A percentile compares a stretch with the other conserved stretches of the same genome.
Evolutionary conservation across 805 yeast genomes (phyloP).

Genomic region (Nakazawaea pomicola): DNA sequence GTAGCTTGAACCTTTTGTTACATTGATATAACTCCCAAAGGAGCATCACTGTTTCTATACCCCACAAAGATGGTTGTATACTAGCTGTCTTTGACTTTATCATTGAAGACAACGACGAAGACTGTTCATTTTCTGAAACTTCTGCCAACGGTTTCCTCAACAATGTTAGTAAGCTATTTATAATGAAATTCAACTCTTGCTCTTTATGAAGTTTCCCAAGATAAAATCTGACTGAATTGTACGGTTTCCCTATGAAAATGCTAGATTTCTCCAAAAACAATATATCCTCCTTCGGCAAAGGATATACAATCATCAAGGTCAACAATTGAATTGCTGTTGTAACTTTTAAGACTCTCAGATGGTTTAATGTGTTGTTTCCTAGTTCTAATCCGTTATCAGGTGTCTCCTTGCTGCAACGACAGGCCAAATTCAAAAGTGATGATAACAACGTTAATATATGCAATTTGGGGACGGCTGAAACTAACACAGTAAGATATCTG

Average conservation of each 20-base stretch:
- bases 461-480: slow-evolving; percentile 42
- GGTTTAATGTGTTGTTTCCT: slow-evolving; percentile 26
- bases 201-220: slow-evolving; percentile 51
- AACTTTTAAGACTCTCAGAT: slow-evolving; percentile 42
- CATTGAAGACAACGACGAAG: slow-evolving; percentile 18
- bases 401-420: slow-evolving; percentile 41
- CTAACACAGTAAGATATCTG: slow-evolving; percentile 52
- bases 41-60: slow-evolving; percentile 54
- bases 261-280: slow-evolving; percentile 30
- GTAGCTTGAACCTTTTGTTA: slow-evolving; percentile 49
- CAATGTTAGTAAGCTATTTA: slow-evolving; percentile 41
- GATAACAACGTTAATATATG: slow-evolving; percentile 51
- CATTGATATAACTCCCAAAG: slow-evolving; percentile 77
- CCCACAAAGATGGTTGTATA: slow-evolving; percentile 36
- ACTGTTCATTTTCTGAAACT: slow-evolving; percentile 16
- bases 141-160: slow-evolving; percentile 39
- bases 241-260: slow-evolving; percentile 28
- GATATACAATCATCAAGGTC: slow-evolving; percentile 55
- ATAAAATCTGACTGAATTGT: slow-evolving; percentile 45
- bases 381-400: slow-evolving; percentile 42
- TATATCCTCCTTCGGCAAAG: slow-evolving; percentile 46
- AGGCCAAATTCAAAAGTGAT: slow-evolving; percentile 61
- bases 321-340: slow-evolving; percentile 59
- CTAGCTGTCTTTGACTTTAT: slow-evolving; percentile 20
- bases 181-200: slow-evolving; percentile 46